phyloP scores from a whole-genome alignment of 2,329 filamentous ascomycete genomes.

The Tolypocladium ovalisporum region DNA sequence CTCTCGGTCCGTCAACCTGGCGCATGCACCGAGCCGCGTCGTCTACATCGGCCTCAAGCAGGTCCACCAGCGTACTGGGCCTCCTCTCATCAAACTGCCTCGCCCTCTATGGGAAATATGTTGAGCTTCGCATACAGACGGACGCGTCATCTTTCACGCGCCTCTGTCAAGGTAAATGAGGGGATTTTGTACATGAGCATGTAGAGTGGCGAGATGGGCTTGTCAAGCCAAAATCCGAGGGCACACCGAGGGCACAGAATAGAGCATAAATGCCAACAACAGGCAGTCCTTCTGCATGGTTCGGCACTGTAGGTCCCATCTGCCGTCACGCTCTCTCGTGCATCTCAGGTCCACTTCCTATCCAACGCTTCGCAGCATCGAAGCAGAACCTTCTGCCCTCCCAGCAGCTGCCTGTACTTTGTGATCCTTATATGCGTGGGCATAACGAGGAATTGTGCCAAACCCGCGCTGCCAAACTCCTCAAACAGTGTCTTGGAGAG shows the following conservation, averaged over 20 bases:
- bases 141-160: neutral
- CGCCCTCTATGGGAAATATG: slow-evolving; percentile 54
- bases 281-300: neutral
- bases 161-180: neutral
- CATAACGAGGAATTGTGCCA: slow-evolving; percentile 21
- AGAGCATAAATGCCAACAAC: neutral
- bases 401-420: slow-evolving; percentile 15
- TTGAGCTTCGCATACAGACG: slow-evolving; percentile 15
- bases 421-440: slow-evolving; percentile 10
- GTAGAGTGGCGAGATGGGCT: neutral
- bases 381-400: slow-evolving; percentile 12
- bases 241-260: neutral
- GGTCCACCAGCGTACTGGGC: slow-evolving; percentile 15
- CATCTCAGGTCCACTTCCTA: neutral
- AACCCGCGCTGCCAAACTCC: slow-evolving; percentile 14
- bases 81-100: slow-evolving; percentile 32
- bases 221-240: neutral
- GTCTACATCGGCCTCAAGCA: slow-evolving; percentile 72
- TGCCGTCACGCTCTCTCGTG: neutral
- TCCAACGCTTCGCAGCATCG: slow-evolving; percentile 1
- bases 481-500: slow-evolving; percentile 15
- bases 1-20: slow-evolving; percentile 69
- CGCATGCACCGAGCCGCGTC: slow-evolving; percentile 60
- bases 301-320: neutral
- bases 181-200: neutral